Evolutionary conservation across 2,329 filamentous ascomycete species (phyloP).

Genomic region (Pseudocercospora eumusae): DNA sequence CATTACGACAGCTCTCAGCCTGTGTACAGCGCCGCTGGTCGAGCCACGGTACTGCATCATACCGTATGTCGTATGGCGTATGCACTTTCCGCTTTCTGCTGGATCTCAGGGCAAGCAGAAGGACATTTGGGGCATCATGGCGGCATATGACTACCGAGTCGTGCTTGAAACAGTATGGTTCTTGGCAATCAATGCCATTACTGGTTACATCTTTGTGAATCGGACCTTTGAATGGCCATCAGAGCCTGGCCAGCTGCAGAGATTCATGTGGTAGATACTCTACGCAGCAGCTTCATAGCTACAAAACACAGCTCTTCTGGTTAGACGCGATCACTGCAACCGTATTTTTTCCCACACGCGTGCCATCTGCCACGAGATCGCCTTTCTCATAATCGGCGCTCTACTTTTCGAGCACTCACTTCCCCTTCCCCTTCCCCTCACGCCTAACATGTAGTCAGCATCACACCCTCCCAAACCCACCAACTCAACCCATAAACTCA

Average conservation of each 20-base stretch:
- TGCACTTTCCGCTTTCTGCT: conserved; percentile 65
- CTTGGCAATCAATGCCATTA: conserved; percentile 62
- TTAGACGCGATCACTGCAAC: too few species aligned
- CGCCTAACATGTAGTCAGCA: not conserved
- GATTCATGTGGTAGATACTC: conserved; percentile 73
- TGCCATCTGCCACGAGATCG: too few species aligned
- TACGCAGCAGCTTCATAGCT: not conserved
- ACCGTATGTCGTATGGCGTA: conserved; percentile 89
- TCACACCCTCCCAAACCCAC: not conserved
- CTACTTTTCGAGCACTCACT: too few species aligned
- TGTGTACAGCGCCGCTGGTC: conserved; percentile 86
- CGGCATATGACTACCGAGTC: conserved; percentile 45
- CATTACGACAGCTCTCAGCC: conserved; percentile 70
- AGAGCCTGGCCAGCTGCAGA: conserved; percentile 63
- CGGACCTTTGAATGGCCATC: conserved; percentile 68
- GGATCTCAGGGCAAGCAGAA: conserved; percentile 12
- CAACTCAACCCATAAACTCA: not conserved
- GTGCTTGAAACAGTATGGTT: conserved; percentile 72
- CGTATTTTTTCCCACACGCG: too few species aligned
- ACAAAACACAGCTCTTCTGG: too few species aligned
- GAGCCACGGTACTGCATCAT: conserved; percentile 96
- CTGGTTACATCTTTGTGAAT: conserved; percentile 71
- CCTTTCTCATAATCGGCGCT: too few species aligned
- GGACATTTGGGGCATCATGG: conserved; percentile 20
- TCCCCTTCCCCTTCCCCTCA: not conserved